Evolutionary conservation across 2,329 filamentous ascomycete species (phyloP), one percentile per base, ranked within the genome.

Genomic region (Didymella glomerata): DNA sequence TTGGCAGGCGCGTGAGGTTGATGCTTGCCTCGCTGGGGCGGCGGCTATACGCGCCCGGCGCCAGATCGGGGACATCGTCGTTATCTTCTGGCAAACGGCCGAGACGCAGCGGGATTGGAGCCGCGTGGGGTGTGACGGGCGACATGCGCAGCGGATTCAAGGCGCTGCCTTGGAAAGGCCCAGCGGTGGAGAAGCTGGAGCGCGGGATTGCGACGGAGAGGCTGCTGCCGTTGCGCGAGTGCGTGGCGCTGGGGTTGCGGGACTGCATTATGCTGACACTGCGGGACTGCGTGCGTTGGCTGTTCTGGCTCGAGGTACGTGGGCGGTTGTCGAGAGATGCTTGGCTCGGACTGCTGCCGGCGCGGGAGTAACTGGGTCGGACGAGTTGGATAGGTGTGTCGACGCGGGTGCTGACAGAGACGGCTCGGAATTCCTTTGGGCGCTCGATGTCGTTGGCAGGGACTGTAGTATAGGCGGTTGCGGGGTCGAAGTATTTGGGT

Each of bases 401-500:
- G 25, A 65, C 48, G 10, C 57, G 57, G 13, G 62, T 64, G 34
- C 46, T 65, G 11, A 46, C 25, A 3, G 65, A 66, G 13, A 14
- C 38, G 13, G 47, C 57, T 40, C 57, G 52, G 6, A 59, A 20
- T 24, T 69, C 58, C 44, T 68, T 68, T 14, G 58, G 47, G 36
- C 58, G 70, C 47, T 74, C 69, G 45, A 70, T 52, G 45, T 76
- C 70, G 25, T 53, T 16, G 6, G 50, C 46, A 2, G 55, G 63
- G 6, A 52, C 38, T 5, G 60, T 68, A 8, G 59, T 58, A 50
- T 63, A 67, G 41, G 59, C 63, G 3, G 64, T 38, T 32, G 63
- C 57, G 1, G 61, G 54, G 3, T 70, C 68, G 42, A 76, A 76
- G 54, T 73, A 72, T 25, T 66, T 59, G 40, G 81, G 81, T 63